These are phyloP conservation scores for Tylopilus felleus DNA, from an alignment of 768 basidiomycete genomes.

Conservation along the genomic window DNA sequence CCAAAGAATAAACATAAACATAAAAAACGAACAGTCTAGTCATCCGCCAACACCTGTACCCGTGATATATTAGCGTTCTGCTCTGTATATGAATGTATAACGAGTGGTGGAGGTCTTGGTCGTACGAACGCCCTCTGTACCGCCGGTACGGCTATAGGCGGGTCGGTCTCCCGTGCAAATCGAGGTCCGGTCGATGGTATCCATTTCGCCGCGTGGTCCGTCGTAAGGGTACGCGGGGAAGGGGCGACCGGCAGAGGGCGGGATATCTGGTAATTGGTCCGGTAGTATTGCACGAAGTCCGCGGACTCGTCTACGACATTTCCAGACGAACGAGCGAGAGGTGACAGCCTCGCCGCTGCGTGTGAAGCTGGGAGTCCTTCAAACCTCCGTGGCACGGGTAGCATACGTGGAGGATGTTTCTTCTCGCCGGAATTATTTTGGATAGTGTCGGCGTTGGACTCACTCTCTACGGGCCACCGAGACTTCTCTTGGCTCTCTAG, in stretches of 20 bases:
- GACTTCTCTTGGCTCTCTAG: constrained; percentile 8
- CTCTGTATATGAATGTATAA: constrained; percentile 15
- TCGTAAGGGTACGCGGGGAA: constrained; percentile 16
- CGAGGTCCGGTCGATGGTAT: constrained; percentile 25
- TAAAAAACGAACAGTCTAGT: neutral
- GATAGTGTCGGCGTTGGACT: neutral
- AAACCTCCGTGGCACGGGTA: neutral
- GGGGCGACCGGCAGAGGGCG: constrained; percentile 21
- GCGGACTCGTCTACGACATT: neutral
- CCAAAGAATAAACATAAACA: neutral
- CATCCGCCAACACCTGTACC: constrained; percentile 18
- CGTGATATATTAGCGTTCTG: constrained; percentile 1
- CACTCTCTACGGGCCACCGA: constrained; percentile 4
- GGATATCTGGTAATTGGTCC: constrained; percentile 1
- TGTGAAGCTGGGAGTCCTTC: constrained; percentile 1
- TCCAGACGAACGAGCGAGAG: neutral
- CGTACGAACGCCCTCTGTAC: constrained; percentile 33
- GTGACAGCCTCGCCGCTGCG: neutral
- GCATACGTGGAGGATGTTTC: neutral
- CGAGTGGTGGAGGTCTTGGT: constrained; percentile 43
- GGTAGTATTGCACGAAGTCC: neutral
- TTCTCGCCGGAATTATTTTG: neutral
- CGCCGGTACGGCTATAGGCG: constrained; percentile 18
- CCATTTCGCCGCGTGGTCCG: constrained; percentile 20
- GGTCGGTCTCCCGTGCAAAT: constrained; percentile 28